Evolutionary conservation across 768 basidiomycete species (phyloP), one percentile per base, ranked within the genome.

Genomic region (Tremella fuciformis): DNA sequence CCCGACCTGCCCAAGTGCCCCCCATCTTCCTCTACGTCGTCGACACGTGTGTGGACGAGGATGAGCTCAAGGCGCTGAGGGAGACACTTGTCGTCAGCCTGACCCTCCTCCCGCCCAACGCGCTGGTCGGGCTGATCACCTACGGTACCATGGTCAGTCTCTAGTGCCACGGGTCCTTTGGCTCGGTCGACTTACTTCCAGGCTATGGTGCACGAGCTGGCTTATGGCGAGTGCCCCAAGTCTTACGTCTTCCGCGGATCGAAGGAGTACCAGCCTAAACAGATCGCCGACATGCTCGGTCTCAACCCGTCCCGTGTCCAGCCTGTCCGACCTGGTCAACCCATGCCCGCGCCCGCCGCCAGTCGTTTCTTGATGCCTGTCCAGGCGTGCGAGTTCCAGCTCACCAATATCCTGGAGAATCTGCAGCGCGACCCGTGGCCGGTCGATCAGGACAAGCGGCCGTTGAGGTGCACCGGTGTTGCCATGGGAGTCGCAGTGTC

Each of bases 181-280:
- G 7, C 15, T 46, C 6, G 42, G 22, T 46, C 42, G 42, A 22
- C 42, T 46, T 4, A 46, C 42, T 41, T 57, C 21, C 64, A 97
- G 94, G 84, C 94, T 7, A 92, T 94, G 87, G 91, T 99, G 1
- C 96, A 99, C 77, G 96, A 99, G 80, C 88, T 98, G 37, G 92
- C 93, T 29, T 98, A 97, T 70, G 83, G 86, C 1, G 89, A 94
- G 75, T 98, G 93, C 79, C 89, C 85, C 79, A 98, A 98, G 77
- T 96, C 93, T 2, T 98, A 96, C 77, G 96, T 98, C 57, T 99
- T 99, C 85, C 88, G 94, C 24, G 96, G 96, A 44, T 89, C 87
- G 13, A 99, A 98, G 78, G 96, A 99, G 69, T 98, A 99, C 75
- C 78, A 86, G 55, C 86, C 89, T 40, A 98, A 98, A 80, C 91